A percentile compares a stretch with the other conserved stretches of the same genome.
phyloP scores from a whole-genome alignment of 2,329 filamentous ascomycete species.

The Claviceps sorghi region DNA sequence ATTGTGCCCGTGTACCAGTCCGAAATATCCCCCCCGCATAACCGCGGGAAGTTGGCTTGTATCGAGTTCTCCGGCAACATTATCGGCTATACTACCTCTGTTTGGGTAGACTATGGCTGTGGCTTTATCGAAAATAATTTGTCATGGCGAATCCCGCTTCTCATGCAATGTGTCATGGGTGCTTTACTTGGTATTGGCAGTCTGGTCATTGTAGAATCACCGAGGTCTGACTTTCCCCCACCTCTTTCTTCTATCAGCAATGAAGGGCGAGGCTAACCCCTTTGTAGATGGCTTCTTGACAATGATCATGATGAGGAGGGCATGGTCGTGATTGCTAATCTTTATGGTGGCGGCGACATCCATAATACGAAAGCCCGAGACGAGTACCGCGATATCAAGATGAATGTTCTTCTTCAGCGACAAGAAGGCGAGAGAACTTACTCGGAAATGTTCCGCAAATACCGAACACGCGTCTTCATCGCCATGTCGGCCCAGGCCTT shows the following conservation, averaged over 20 bases:
- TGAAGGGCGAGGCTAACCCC: neutral
- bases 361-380: conserved; percentile 85
- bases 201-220: conserved; percentile 89
- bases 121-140: conserved; percentile 73
- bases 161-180: conserved; percentile 94
- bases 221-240: conserved; percentile 45
- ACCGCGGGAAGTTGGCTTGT: conserved; percentile 86
- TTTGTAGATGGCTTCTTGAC: conserved; percentile 75
- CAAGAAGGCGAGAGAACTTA: conserved; percentile 93
- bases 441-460: conserved; percentile 84
- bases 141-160: conserved; percentile 79
- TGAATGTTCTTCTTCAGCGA: conserved; percentile 83
- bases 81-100: conserved; percentile 84
- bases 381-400: conserved; percentile 97
- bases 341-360: conserved; percentile 91
- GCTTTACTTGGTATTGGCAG: conserved; percentile 71
- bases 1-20: conserved; percentile 92
- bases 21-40: conserved; percentile 91
- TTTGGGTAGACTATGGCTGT: conserved; percentile 98
- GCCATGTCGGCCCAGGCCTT: conserved; percentile 96
- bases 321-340: conserved; percentile 93
- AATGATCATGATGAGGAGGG: conserved; percentile 98
- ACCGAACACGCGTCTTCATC: conserved; percentile 85
- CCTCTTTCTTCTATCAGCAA: neutral
- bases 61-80: conserved; percentile 99